Evolutionary conservation across 805 yeast genomes (phyloP), one percentile per base, ranked within the genome.

Genomic region (Yarrowia keelungensis): DNA sequence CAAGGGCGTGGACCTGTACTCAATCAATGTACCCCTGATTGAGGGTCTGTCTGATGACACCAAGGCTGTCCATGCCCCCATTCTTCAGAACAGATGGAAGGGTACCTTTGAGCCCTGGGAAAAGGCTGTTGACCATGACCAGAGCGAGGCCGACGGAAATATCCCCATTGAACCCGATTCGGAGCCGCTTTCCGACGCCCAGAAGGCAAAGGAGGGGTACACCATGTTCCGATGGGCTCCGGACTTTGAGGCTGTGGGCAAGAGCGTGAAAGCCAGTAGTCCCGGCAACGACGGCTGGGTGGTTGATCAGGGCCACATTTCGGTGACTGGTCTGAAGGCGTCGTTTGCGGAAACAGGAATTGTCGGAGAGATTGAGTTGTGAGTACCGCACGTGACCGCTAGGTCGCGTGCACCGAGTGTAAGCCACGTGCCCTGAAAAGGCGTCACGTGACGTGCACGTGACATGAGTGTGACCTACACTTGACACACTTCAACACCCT

Each of bases 11-110:
- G 97, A 94, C 72, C 77, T 94, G 47, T 94, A 89, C 77, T 83
- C 92, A n/a, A 81, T 95, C 38, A 95, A 94, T 76, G 84, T 95
- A 5, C 98, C 99, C 3, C 80, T 95, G 53, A 79, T 81, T n/a
- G 82, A 81, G 2, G 78, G 81, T 8, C 80, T 91, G 61, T 73
- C 81, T n/a, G 83, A 84, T 3, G 70, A 79, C 15, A 89, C 97
- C 1, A 88, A 85, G 73, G 85, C 89, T 46, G 76, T 82, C 69
- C 91, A 85, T 76, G 88, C 96, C 2, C 93, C 96, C n/a, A 86
- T 94, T 62, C 82, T 92, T 75, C 86, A 87, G 69, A 94, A 94
- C 78, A 79, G 82, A 72, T 95, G 98, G 98, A 82, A 84, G 1
- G 83, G 91, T 0, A 83, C 90, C 9, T 91, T 86, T 75, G 78